A percentile compares a stretch with the other conserved stretches of the same genome.
Conservation (phyloP, 2,329 filamentous ascomycete species). For the Fusarium avenaceum region DNA sequence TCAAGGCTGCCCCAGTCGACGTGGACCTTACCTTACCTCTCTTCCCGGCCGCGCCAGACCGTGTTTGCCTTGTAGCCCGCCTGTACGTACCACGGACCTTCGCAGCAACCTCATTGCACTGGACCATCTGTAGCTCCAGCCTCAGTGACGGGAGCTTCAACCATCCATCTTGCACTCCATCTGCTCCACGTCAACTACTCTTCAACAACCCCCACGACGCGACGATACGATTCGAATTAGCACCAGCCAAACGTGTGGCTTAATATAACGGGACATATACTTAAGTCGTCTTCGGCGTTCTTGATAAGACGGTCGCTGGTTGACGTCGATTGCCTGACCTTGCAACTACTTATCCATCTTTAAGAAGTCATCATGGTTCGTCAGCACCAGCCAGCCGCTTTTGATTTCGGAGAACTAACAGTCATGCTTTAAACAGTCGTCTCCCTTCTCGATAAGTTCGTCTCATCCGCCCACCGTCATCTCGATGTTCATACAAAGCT, state of each 20-base stretch:
- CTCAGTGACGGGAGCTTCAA: constrained; percentile 42
- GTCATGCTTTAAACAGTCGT: constrained; percentile 70
- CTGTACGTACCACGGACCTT: constrained; percentile 43
- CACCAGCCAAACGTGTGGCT: constrained; percentile 4
- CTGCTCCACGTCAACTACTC: constrained; percentile 35
- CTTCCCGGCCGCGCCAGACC: constrained; percentile 56
- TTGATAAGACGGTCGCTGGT: constrained; percentile 35
- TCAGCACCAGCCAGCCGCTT: constrained; percentile 2
- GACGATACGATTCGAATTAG: constrained; percentile 24
- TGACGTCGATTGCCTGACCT: constrained; percentile 45
- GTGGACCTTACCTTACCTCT: constrained; percentile 35
- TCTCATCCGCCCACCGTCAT: constrained; percentile 18
- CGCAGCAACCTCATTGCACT: constrained; percentile 33
- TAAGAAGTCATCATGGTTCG: constrained; percentile 51
- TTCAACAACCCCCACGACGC: constrained; percentile 14
- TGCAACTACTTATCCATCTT: constrained; percentile 38
- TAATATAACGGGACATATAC: constrained; percentile 2
- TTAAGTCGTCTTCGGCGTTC: constrained; percentile 17
- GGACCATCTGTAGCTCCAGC: constrained; percentile 41
- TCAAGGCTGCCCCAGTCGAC: constrained; percentile 36
- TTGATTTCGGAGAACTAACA: constrained; percentile 44
- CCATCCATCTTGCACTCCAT: constrained; percentile 40
- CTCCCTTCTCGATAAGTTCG: constrained; percentile 96
- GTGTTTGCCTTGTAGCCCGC: constrained; percentile 58
- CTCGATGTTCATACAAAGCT: constrained; percentile 20